Percentiles rank a stretch among this genome's conserved stretches.
Conservation (phyloP, 306 rosid genomes). For the Leucaena leucocephala region DNA sequence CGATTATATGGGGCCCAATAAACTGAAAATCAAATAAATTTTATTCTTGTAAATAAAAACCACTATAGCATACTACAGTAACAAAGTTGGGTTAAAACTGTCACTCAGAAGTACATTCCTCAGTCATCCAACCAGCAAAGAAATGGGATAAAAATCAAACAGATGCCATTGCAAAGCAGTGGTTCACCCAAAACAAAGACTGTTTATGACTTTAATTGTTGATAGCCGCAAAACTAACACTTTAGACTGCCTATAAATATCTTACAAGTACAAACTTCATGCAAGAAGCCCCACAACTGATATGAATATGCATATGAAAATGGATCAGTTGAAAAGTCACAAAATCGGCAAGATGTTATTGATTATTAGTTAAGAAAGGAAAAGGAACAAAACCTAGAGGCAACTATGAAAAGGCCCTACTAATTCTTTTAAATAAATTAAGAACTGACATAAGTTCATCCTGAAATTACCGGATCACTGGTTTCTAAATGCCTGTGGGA, state of each 20-base stretch:
- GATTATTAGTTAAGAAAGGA: not conserved
- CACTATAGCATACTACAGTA: not conserved
- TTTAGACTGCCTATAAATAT: conserved; percentile 10
- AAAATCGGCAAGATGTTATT: conserved; percentile 26
- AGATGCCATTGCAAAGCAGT: conserved; percentile 9
- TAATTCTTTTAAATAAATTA: conserved; percentile 21
- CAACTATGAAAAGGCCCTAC: conserved; percentile 22
- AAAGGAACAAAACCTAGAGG: conserved; percentile 16
- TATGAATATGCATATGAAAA: conserved; percentile 18
- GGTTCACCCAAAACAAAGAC: not conserved
- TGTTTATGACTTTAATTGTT: not conserved
- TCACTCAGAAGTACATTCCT: not conserved
- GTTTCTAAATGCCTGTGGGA: conserved; percentile 87
- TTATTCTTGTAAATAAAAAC: conserved; percentile 1
- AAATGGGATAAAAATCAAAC: not conserved
- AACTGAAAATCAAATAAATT: conserved; percentile 26
- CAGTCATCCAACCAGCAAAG: conserved; percentile 3
- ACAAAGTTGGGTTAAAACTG: conserved; percentile 9
- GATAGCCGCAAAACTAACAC: not conserved
- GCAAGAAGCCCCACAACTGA: not conserved
- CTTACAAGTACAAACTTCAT: conserved; percentile 4
- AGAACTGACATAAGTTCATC: conserved; percentile 35
- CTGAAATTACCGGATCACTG: conserved; percentile 80
- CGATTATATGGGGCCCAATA: conserved; percentile 8
- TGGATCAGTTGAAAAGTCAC: conserved; percentile 11